Evolutionary conservation across 352 stramenopile genomes (phyloP), one percentile per base, ranked within the genome.

Genomic region (Lagenidium sp.): DNA sequence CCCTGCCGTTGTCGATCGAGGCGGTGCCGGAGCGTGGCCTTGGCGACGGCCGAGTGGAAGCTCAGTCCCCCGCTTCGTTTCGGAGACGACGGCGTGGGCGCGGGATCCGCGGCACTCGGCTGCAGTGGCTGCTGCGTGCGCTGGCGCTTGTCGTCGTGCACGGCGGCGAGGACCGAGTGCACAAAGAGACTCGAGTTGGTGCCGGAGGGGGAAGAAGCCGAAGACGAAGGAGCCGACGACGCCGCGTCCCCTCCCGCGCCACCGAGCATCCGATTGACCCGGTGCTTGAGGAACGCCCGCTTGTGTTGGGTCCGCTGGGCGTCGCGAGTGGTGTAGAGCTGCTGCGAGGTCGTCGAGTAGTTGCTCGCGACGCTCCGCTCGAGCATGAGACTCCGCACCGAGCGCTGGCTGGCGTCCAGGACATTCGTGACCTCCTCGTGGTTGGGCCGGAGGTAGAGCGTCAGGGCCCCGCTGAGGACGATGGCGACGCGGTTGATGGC

Each of bases 341-440:
- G 68, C 25, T 80, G 62, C 1, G 69, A 85, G 0, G 73, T 80
- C 22, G 69, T 85, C 23, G 69, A 77, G 56, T 82, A 82, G 37
- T 85, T 82, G 42, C 69, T 85, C 10, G 60, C 64, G 44, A 85
- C 67, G 39, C 60, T 70, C 34, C 49, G 59, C 53, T 85, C 69
- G 0, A 83, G 53, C 43, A 71, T 63, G 1, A 75, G 40, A 44
- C 67, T 85, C 21, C 70, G 61, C 15, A 83, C 62, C 1, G 67
- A 78, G 0, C 65, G 69, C 34, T 80, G 67, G 23, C 66, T 82
- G 4, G 65, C 69, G n/a, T 78, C 50, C 22, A 79, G 40, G 11
- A 77, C 49, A 29, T 26, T 46, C 0, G 55, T 59, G 2, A 57
- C 39, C 2, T 63, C 51, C 20, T 83, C 63, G 8, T 77, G 51